These are phyloP conservation scores for Fusarium sp. DNA, from an alignment of 2,329 filamentous ascomycete species.

Conservation along the genomic window DNA sequence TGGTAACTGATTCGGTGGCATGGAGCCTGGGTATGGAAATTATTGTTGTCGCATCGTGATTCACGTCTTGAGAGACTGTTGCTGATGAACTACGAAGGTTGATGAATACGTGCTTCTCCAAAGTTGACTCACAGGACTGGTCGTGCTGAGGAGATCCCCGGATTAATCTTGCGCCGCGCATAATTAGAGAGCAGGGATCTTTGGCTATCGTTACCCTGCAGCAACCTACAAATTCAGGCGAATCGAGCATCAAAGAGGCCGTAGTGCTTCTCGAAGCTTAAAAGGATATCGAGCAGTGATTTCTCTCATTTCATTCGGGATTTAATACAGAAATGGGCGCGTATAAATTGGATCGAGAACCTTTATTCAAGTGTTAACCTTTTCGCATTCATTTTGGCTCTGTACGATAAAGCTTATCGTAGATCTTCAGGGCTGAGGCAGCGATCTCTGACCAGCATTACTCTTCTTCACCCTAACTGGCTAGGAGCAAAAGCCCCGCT, in stretches of 20 bases:
- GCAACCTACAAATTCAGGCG: fast-evolving
- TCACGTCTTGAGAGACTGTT: background rate
- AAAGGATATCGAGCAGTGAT: fast-evolving
- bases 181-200: too few species aligned
- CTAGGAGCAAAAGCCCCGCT: background rate
- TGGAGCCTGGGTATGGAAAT: too few species aligned
- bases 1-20: fast-evolving
- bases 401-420: background rate
- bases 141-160: background rate
- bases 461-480: fast-evolving
- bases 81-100: background rate
- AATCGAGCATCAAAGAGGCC: fast-evolving
- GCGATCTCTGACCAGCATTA: background rate
- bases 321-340: fast-evolving
- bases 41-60: background rate
- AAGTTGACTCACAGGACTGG: fast-evolving
- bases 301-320: fast-evolving
- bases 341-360: background rate
- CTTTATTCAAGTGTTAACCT: too few species aligned
- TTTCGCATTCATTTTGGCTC: fast-evolving
- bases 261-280: fast-evolving
- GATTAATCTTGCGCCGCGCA: background rate
- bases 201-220: background rate
- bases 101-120: too few species aligned
- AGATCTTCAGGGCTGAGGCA: background rate